Percentiles rank a stretch among this genome's conserved stretches.
Conservation (phyloP, 371 early-diverging fungal genomes). For the Mortierella polycephala region DNA sequence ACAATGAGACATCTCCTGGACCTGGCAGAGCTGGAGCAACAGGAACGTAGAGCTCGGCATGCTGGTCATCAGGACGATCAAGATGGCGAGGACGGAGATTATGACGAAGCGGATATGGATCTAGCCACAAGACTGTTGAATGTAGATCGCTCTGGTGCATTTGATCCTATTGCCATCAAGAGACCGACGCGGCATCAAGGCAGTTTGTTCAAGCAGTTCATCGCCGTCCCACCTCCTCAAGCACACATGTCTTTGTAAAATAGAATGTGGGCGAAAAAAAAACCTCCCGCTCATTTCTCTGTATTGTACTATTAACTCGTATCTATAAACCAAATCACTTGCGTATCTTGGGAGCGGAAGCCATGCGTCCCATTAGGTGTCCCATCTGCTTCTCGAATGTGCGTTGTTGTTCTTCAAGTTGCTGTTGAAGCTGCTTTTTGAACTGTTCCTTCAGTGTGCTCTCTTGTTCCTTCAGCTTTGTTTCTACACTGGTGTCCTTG, state of each 20-base stretch:
- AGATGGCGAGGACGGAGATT: conserved; percentile 1
- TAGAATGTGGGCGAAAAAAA: not conserved
- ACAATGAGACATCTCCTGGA: conserved; percentile 88
- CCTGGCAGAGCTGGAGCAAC: conserved; percentile 46
- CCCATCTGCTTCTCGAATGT: no score
- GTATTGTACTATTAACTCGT: no score
- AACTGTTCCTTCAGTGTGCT: no score
- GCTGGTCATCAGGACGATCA: not conserved
- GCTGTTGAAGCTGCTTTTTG: no score
- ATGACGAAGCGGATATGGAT: not conserved
- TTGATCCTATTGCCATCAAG: conserved; percentile 38
- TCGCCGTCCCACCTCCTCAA: conserved; percentile 14
- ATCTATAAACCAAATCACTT: no score
- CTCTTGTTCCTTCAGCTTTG: no score
- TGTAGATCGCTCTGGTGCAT: conserved; percentile 9
- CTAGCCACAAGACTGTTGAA: not conserved
- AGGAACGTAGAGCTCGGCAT: conserved; percentile 24
- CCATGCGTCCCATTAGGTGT: no score
- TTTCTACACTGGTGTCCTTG: no score
- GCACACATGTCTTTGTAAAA: not conserved
- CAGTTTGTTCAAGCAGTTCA: conserved; percentile 36
- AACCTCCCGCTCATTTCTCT: no score
- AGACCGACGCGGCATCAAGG: conserved; percentile 39
- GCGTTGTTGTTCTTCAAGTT: no score
- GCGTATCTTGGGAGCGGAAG: no score